Base-by-base conservation (phyloP, 345 rosid species). In the Clarkia xantiana region DNA sequence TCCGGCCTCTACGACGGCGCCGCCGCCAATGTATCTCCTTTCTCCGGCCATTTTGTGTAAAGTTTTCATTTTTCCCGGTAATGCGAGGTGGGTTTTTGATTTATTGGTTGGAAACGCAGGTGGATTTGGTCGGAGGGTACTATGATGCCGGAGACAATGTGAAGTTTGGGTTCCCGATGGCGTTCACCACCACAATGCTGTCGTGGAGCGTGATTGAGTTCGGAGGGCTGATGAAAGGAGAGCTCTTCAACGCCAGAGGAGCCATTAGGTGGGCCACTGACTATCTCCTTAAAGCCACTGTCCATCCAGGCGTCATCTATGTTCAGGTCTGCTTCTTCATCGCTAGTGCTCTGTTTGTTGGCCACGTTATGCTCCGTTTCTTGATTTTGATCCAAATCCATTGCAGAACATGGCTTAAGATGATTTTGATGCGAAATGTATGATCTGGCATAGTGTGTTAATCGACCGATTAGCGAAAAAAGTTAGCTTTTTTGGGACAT, bases 131-230 rank as follows among this genome's bases (percentile, higher is more conserved):
- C 1, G 99, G 99, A 13, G 96, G 99, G 29, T 91, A 91, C 77
- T 91, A 91, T 56, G 99, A 91, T 66, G 99, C 99, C 22, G 96
- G 99, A 43, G 99, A 91, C 70, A 91, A 91, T 43, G 82, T 91
- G 52, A 91, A 91, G 61, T 91, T 91, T 44, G 96, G 96, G 19
- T 81, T 91, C 49, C 98, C 98, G 10, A 91, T 91, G 96, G 96
- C 98, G 45, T 91, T 86, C 73, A 91, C 96, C 22, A 73, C 89
- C 29, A 81, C 98, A 38, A 75, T 91, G 95, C 72, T 91, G 19
- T 74, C 98, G 11, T 86, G 98, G 98, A 86, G 95, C 61, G 99
- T 84, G 16, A 76, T 93, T 60, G 99, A 91, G 75, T 91, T 84
- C 13, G 96, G 95, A 41, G 85, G 79, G 54, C 57, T 83, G 34